phyloP scores from a whole-genome alignment of 345 rosid species.

The Alliaria petiolata region DNA sequence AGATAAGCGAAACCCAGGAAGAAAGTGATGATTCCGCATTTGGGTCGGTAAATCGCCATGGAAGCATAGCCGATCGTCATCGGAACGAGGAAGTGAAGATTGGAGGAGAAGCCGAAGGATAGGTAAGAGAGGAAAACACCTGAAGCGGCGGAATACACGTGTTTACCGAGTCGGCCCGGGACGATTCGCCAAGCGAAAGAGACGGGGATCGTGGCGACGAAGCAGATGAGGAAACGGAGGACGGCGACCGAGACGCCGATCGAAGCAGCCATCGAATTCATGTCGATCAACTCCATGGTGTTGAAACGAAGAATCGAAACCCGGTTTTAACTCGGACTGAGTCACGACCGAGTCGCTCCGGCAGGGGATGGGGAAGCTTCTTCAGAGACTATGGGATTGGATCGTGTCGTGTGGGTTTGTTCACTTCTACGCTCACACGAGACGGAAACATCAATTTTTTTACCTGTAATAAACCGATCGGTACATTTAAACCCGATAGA shows the following conservation, averaged over 20 bases:
- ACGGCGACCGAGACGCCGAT: slow-evolving; percentile 92
- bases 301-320: background rate
- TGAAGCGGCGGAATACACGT: slow-evolving; percentile 56
- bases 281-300: slow-evolving; percentile 35
- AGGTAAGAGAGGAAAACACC: slow-evolving; percentile 75
- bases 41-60: slow-evolving; percentile 63
- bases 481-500: background rate
- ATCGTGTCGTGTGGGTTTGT: slow-evolving; percentile 7
- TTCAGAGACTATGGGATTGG: background rate
- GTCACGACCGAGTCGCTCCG: slow-evolving; percentile 19
- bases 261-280: slow-evolving; percentile 68
- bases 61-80: slow-evolving; percentile 75
- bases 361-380: background rate
- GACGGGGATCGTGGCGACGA: slow-evolving; percentile 81
- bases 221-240: slow-evolving; percentile 80
- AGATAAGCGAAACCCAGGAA: slow-evolving; percentile 76
- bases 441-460: background rate
- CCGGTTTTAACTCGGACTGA: background rate
- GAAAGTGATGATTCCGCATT: slow-evolving; percentile 73
- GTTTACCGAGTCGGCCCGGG: slow-evolving; percentile 60
- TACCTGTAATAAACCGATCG: slow-evolving; percentile 13
- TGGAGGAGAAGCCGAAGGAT: slow-evolving; percentile 91
- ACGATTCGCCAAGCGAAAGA: slow-evolving; percentile 63
- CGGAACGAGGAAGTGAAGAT: slow-evolving; percentile 85
- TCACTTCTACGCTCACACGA: slow-evolving; percentile 1